Evolutionary conservation across 2,329 filamentous ascomycete genomes (phyloP).

Genomic region (Clarireedia homoeocarpa): DNA sequence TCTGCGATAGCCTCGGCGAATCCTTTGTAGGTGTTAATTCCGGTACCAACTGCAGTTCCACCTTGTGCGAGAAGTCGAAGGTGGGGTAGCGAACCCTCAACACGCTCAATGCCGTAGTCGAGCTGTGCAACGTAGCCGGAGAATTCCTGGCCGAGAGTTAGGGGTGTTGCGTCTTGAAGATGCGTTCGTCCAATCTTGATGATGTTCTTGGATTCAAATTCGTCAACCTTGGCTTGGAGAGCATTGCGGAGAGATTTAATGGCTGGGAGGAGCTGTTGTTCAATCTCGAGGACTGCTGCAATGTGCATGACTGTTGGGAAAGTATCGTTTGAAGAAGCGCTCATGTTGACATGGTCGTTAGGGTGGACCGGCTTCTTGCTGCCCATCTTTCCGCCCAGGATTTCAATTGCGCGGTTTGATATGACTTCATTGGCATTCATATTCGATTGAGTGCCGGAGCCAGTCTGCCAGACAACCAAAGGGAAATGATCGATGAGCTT

Average conservation of each 20-base stretch:
- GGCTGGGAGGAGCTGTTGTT: conserved; percentile 75
- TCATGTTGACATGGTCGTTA: conserved; percentile 99
- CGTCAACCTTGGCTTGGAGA: conserved; percentile 79
- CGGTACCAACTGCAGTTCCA: conserved; percentile 93
- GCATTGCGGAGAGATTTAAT: conserved; percentile 75
- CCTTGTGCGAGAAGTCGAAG: conserved; percentile 86
- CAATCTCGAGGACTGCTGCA: conserved; percentile 87
- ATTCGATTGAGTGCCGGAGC: conserved; percentile 94
- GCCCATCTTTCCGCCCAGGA: conserved; percentile 87
- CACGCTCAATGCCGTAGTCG: conserved; percentile 79
- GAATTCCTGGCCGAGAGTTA: conserved; percentile 96
- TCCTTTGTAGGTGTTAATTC: conserved; percentile 93
- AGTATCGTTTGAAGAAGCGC: conserved; percentile 95
- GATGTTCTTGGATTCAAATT: conserved; percentile 77
- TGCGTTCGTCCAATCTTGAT: conserved; percentile 99
- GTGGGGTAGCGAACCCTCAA: conserved; percentile 75
- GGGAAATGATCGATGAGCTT: conserved; percentile 97
- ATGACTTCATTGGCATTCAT: conserved; percentile 99
- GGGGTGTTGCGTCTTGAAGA: conserved; percentile 90
- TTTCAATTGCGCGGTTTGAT: conserved; percentile 97
- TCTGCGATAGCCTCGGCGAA: conserved; percentile 90
- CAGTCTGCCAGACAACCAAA: conserved; percentile 98
- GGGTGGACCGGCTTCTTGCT: conserved; percentile 98
- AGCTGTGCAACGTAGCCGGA: conserved; percentile 95
- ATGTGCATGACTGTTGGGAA: conserved; percentile 99